Percentiles rank a stretch among this genome's conserved stretches.
phyloP scores from a whole-genome alignment of 768 basidiomycete species.

The Lentinus tigrinus region DNA sequence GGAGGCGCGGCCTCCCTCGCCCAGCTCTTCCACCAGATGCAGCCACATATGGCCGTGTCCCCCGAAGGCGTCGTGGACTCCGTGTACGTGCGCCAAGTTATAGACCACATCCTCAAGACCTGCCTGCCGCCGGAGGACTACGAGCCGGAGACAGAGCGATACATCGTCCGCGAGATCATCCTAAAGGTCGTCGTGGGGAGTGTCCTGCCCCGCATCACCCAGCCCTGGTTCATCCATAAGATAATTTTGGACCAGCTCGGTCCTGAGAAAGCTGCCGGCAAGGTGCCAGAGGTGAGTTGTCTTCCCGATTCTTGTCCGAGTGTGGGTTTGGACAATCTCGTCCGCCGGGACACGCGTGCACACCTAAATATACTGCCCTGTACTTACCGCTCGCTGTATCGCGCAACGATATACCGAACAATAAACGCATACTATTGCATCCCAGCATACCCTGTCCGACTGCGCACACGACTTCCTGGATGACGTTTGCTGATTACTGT shows the following conservation, averaged over 20 bases:
- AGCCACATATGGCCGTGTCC: conserved; percentile 81
- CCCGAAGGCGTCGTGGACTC: conserved; percentile 65
- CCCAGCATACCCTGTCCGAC: neutral
- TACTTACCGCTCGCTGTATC: neutral
- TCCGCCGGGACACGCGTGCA: conserved; percentile 1
- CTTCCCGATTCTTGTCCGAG: neutral
- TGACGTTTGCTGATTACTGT: neutral
- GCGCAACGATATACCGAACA: neutral
- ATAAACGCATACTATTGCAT: neutral
- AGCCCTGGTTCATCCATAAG: conserved; percentile 90
- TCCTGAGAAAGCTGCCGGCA: conserved; percentile 30
- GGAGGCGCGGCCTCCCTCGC: conserved; percentile 63
- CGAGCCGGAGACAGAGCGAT: conserved; percentile 73
- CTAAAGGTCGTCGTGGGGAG: conserved; percentile 74
- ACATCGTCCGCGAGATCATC: conserved; percentile 80
- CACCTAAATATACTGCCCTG: conserved; percentile 7
- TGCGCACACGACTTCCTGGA: neutral
- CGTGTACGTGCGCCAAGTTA: conserved; percentile 75
- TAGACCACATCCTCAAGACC: conserved; percentile 73
- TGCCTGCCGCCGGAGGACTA: conserved; percentile 81
- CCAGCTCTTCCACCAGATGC: conserved; percentile 74
- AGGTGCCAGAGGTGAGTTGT: conserved; percentile 20
- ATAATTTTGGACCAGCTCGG: conserved; percentile 66
- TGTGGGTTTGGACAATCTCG: neutral
- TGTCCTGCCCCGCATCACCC: conserved; percentile 65